Conservation (phyloP, 768 basidiomycete genomes). For the Lactarius sp. region DNA sequence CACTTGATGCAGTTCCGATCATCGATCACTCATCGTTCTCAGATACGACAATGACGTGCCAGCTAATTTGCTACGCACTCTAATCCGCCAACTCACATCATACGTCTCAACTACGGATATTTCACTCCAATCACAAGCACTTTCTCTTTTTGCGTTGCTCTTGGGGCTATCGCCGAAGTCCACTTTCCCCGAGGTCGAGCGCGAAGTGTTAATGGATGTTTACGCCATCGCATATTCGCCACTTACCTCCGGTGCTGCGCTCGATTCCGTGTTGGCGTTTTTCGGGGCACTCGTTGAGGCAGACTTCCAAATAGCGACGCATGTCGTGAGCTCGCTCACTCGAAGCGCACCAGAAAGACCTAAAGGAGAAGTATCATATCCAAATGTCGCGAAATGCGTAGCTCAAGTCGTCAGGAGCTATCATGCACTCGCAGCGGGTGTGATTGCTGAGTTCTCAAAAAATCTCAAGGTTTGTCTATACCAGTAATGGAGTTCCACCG, state of each 20-base stretch:
- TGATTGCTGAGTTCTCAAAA: constrained; percentile 82
- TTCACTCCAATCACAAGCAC: constrained; percentile 66
- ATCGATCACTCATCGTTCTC: constrained; percentile 29
- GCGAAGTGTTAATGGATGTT: constrained; percentile 56
- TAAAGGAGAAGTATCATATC: constrained; percentile 48
- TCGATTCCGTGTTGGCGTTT: constrained; percentile 81
- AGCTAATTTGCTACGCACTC: constrained; percentile 48
- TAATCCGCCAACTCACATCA: constrained; percentile 69
- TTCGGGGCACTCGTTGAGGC: constrained; percentile 78
- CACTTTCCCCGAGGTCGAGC: constrained; percentile 75
- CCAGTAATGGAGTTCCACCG: not conserved
- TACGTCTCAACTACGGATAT: constrained; percentile 77
- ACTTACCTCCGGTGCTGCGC: constrained; percentile 64
- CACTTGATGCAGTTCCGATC: constrained; percentile 33
- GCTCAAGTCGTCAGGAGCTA: constrained; percentile 74
- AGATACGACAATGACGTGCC: constrained; percentile 51
- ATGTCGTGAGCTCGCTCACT: constrained; percentile 74
- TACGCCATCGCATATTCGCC: constrained; percentile 77
- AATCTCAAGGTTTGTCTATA: constrained; percentile 57
- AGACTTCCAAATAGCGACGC: constrained; percentile 76
- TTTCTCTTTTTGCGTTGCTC: constrained; percentile 61
- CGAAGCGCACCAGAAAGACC: constrained; percentile 59
- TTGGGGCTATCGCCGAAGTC: constrained; percentile 58
- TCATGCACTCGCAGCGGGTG: constrained; percentile 69
- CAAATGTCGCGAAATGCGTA: constrained; percentile 81